Percentiles rank a stretch among this genome's conserved stretches.
phyloP scores from a whole-genome alignment of 768 basidiomycete genomes.

The Agaricus blazei region DNA sequence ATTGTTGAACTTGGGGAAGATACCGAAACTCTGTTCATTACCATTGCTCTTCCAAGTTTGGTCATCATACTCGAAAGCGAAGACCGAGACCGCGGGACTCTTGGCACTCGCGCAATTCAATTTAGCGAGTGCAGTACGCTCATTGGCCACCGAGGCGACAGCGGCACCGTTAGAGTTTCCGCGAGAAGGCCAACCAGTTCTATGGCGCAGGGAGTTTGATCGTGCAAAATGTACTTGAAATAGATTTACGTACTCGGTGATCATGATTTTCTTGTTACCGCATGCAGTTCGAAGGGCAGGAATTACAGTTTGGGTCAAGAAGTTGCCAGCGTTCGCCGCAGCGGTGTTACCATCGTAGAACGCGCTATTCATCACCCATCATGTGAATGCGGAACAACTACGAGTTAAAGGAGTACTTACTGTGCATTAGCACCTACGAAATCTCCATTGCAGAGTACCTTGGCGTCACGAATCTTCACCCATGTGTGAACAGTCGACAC shows the following conservation, averaged over 20 bases:
- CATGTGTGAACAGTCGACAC: conserved; percentile 35
- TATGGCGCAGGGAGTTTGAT: conserved; percentile 1
- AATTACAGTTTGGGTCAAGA: conserved; percentile 32
- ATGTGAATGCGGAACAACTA: not conserved
- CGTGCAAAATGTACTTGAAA: not conserved
- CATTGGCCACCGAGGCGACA: conserved; percentile 24
- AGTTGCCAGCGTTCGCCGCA: conserved; percentile 29
- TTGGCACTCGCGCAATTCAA: conserved; percentile 29
- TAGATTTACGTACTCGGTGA: conserved; percentile 26
- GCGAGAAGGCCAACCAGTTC: conserved; percentile 37
- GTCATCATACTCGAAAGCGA: conserved; percentile 34
- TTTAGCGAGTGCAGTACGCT: conserved; percentile 25
- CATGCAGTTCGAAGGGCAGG: conserved; percentile 31
- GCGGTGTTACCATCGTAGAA: conserved; percentile 28
- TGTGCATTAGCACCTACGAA: conserved; percentile 37
- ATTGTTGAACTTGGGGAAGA: conserved; percentile 25
- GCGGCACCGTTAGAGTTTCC: conserved; percentile 25
- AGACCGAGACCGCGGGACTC: conserved; percentile 26
- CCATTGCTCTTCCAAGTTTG: conserved; percentile 31
- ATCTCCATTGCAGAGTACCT: conserved; percentile 29
- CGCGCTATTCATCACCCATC: conserved; percentile 17
- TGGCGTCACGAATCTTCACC: conserved; percentile 27
- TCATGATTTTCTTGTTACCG: conserved; percentile 28
- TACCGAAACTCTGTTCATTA: conserved; percentile 35
- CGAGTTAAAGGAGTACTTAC: conserved; percentile 14